These are phyloP conservation scores for Pseudocercospora pini-densiflorae DNA, from an alignment of 2,329 filamentous ascomycete genomes.

Conservation along the genomic window DNA sequence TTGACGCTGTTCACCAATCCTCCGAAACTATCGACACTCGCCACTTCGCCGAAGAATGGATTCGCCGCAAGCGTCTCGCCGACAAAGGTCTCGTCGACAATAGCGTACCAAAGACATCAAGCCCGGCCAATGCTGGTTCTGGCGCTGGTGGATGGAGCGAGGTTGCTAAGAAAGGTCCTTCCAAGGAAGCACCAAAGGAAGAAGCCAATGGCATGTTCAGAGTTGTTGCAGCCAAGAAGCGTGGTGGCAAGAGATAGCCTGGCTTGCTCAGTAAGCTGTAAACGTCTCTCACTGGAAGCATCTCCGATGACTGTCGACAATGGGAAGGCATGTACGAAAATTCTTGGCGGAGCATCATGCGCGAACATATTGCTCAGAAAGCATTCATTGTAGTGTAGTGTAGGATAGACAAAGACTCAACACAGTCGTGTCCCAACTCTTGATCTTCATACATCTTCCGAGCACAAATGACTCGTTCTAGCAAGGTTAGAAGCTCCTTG, in stretches of 20 bases:
- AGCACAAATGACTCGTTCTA: background rate
- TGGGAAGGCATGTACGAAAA: background rate
- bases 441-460: background rate
- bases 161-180: conserved; percentile 88
- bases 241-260: conserved; percentile 57
- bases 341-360: background rate
- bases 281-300: background rate
- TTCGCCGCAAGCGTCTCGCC: conserved; percentile 88
- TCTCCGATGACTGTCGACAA: background rate
- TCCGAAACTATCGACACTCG: conserved; percentile 90
- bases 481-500: background rate
- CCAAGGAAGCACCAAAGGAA: conserved; percentile 45
- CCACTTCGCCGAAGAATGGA: conserved; percentile 92
- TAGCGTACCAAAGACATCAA: conserved; percentile 50
- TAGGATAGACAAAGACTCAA: background rate
- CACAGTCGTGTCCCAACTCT: background rate
- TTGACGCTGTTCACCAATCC: conserved; percentile 84
- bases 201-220: conserved; percentile 72
- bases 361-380: background rate
- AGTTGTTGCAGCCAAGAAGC: conserved; percentile 91
- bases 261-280: background rate
- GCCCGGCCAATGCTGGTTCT: conserved; percentile 44
- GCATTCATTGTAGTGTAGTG: background rate
- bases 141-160: conserved; percentile 79
- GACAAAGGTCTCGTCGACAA: conserved; percentile 85